Evolutionary conservation across 2,329 filamentous ascomycete species (phyloP).

Genomic region (Elsinoe batatas): DNA sequence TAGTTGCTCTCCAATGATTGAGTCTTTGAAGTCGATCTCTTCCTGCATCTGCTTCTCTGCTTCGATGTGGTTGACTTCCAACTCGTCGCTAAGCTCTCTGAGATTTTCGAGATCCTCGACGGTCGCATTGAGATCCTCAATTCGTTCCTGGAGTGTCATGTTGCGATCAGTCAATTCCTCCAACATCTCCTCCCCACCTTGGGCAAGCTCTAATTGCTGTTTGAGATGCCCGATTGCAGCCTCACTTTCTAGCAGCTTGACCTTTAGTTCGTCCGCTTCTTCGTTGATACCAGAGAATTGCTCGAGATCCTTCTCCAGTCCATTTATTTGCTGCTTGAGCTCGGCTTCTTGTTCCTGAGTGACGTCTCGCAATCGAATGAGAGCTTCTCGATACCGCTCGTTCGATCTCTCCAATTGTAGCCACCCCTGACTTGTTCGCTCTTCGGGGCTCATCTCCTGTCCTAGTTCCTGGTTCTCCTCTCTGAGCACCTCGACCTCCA

Average conservation of each 20-base stretch:
- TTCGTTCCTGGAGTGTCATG: constrained; percentile 68
- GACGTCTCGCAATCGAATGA: constrained; percentile 75
- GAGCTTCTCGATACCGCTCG: constrained; percentile 73
- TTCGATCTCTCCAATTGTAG: constrained; percentile 86
- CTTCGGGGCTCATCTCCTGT: constrained; percentile 78
- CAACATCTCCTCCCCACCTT: constrained; percentile 87
- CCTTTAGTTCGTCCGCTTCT: constrained; percentile 59
- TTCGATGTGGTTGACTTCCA: constrained; percentile 86
- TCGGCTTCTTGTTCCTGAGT: constrained; percentile 78
- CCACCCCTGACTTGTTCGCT: constrained; percentile 78
- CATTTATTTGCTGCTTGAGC: constrained; percentile 51
- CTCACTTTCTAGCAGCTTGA: constrained; percentile 63
- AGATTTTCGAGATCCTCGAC: constrained; percentile 82
- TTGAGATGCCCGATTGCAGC: constrained; percentile 73
- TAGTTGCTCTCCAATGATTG: constrained; percentile 70
- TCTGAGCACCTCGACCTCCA: constrained; percentile 77
- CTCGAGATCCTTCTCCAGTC: constrained; percentile 32
- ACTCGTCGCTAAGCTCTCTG: constrained; percentile 87
- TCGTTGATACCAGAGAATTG: constrained; percentile 38
- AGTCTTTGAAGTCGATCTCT: constrained; percentile 82
- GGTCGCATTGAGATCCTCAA: constrained; percentile 69
- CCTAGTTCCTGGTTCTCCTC: constrained; percentile 81
- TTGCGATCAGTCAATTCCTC: constrained; percentile 85
- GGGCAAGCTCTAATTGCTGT: constrained; percentile 79
- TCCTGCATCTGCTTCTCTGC: constrained; percentile 91